phyloP scores from a whole-genome alignment of 371 early-diverging fungal genomes.

The Mucor ambiguus region DNA sequence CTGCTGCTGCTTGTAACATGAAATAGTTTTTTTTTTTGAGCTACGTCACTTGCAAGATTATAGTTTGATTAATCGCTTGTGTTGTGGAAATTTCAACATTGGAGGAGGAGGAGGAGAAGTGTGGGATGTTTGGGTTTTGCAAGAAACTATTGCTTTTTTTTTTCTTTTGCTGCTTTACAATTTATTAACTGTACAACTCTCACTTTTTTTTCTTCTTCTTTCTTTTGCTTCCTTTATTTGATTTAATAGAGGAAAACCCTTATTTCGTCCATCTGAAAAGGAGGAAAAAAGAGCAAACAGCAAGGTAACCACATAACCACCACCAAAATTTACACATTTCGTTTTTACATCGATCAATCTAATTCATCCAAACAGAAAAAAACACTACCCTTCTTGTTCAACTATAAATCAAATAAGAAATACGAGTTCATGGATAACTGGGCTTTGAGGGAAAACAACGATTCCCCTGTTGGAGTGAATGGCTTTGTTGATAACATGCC shows the following conservation, averaged over 20 bases:
- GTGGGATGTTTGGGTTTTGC: neutral
- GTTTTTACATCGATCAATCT: neutral
- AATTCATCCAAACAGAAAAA: neutral
- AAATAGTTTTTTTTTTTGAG: neutral
- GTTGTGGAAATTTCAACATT: neutral
- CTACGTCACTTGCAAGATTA: neutral
- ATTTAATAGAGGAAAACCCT: slow-evolving; percentile 3
- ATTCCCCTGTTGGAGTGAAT: slow-evolving; percentile 31
- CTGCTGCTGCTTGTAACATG: neutral
- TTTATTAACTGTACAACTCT: neutral
- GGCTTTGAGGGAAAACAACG: slow-evolving; percentile 28
- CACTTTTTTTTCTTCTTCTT: neutral
- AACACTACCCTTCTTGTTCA: neutral
- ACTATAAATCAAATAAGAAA: neutral
- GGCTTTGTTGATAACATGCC: slow-evolving; percentile 31
- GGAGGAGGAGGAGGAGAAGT: neutral
- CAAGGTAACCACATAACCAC: neutral
- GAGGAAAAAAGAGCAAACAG: neutral
- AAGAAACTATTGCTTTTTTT: neutral
- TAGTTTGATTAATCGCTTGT: slow-evolving; percentile 2
- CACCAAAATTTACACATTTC: neutral
- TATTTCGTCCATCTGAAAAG: slow-evolving; percentile 2
- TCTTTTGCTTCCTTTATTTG: neutral
- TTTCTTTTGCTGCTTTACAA: neutral
- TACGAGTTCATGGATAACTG: slow-evolving; percentile 28